phyloP scores from a whole-genome alignment of 257 asterid genomes.

The Ballota nigra region DNA sequence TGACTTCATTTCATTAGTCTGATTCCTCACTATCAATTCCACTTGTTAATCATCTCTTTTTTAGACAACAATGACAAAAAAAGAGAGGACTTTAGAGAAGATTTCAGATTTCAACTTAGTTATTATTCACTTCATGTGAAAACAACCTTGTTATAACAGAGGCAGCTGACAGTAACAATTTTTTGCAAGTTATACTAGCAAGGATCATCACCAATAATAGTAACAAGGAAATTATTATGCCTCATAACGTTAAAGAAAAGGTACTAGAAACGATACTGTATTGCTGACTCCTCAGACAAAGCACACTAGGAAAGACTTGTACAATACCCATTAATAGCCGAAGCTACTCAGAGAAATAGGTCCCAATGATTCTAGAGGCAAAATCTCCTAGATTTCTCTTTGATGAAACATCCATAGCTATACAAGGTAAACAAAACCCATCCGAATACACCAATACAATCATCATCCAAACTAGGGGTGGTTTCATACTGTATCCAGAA shows the following conservation, averaged over 20 bases:
- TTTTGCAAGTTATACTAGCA: not conserved
- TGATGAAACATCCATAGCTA: too few species aligned
- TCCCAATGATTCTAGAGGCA: not conserved
- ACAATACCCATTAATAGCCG: not conserved
- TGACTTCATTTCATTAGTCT: conserved; percentile 2
- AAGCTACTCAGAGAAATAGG: not conserved
- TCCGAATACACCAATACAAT: too few species aligned
- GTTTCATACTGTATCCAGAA: too few species aligned
- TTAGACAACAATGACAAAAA: not conserved
- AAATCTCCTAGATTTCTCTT: not conserved
- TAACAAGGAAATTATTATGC: not conserved
- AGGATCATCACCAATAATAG: not conserved
- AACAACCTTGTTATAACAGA: too few species aligned
- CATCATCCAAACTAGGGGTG: too few species aligned
- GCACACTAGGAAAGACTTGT: not conserved
- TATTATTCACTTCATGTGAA: not conserved
- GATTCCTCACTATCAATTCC: not conserved
- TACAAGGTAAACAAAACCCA: too few species aligned
- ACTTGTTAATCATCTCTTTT: not conserved
- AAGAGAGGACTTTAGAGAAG: not conserved
- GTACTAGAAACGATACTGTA: not conserved
- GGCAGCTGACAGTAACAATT: not conserved
- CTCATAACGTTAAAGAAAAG: not conserved
- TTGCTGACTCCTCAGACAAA: not conserved
- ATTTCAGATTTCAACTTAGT: not conserved